A percentile compares a stretch with the other conserved stretches of the same genome.
These are phyloP conservation scores for Heliamphora exappendiculata DNA, from an alignment of 148 eudicot species.

Conservation along the genomic window DNA sequence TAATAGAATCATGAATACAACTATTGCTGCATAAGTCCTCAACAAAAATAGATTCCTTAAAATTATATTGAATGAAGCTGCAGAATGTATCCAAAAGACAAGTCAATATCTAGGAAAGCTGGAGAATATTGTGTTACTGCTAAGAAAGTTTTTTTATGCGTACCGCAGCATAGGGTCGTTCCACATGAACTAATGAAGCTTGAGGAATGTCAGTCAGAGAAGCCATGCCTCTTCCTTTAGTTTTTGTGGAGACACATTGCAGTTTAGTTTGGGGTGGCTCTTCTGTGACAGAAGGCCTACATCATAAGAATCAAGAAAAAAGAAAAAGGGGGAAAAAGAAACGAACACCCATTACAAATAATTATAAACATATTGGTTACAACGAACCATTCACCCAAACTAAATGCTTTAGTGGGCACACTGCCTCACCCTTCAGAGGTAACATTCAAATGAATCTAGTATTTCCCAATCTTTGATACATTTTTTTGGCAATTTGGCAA, in stretches of 20 bases:
- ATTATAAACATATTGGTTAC: not conserved
- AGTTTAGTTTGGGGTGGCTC: slow-evolving; percentile 38
- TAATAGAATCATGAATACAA: not conserved
- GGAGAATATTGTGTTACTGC: not conserved
- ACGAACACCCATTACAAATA: not conserved
- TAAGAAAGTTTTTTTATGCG: slow-evolving; percentile 6
- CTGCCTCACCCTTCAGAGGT: not conserved
- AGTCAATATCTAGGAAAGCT: slow-evolving; percentile 9
- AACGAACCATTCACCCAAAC: not conserved
- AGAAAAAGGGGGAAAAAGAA: not conserved
- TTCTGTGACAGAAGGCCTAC: slow-evolving; percentile 48
- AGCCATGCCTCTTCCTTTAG: slow-evolving; percentile 81
- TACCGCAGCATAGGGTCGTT: slow-evolving; percentile 95
- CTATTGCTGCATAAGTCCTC: not conserved
- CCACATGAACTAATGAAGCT: slow-evolving; percentile 60
- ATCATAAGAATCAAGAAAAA: slow-evolving; percentile 23
- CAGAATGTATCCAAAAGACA: not conserved
- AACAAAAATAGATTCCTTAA: not conserved
- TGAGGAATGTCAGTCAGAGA: slow-evolving; percentile 43
- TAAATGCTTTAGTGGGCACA: not conserved
- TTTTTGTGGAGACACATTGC: slow-evolving; percentile 46
- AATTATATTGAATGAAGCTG: not conserved
- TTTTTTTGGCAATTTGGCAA: too few relatives aligned
- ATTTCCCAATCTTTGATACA: too few relatives aligned
- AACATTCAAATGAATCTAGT: not conserved